phyloP scores from a whole-genome alignment of 768 basidiomycete species.

The Suillus placidus region DNA sequence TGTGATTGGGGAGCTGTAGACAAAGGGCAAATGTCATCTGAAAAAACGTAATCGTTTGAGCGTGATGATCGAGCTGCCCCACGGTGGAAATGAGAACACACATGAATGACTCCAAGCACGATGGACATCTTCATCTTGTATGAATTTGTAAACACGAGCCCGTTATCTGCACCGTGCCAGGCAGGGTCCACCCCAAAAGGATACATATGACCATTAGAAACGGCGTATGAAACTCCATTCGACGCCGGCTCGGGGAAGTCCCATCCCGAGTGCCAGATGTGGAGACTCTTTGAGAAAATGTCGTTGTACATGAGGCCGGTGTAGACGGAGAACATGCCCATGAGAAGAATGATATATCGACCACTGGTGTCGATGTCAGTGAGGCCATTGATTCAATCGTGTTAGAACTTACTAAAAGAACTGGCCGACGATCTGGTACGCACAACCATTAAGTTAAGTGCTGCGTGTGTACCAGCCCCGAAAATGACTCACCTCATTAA shows the following conservation, averaged over 20 bases:
- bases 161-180: constrained; percentile 94
- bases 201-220: constrained; percentile 73
- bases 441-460: constrained; percentile 4
- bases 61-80: not conserved
- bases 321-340: constrained; percentile 97
- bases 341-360: constrained; percentile 96
- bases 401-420: constrained; percentile 84
- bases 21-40: constrained; percentile 99
- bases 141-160: constrained; percentile 92
- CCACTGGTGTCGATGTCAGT: constrained; percentile 57
- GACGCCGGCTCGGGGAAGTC: constrained; percentile 61
- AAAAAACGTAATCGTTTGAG: constrained; percentile 19
- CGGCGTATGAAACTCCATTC: constrained; percentile 48
- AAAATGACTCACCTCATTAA: constrained; percentile 64
- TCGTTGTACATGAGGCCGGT: constrained; percentile 99
- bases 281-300: constrained; percentile 91
- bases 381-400: constrained; percentile 14
- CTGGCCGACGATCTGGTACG: constrained; percentile 69
- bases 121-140: constrained; percentile 99
- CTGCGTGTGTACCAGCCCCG: constrained; percentile 5
- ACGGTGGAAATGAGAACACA: constrained; percentile 43
- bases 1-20: constrained; percentile 92
- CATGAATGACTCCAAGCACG: constrained; percentile 94
- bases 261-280: constrained; percentile 90
- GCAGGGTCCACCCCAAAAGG: constrained; percentile 92